Conservation (phyloP, 176 grass and related monocot species). For the Eragrostis nindensis region DNA sequence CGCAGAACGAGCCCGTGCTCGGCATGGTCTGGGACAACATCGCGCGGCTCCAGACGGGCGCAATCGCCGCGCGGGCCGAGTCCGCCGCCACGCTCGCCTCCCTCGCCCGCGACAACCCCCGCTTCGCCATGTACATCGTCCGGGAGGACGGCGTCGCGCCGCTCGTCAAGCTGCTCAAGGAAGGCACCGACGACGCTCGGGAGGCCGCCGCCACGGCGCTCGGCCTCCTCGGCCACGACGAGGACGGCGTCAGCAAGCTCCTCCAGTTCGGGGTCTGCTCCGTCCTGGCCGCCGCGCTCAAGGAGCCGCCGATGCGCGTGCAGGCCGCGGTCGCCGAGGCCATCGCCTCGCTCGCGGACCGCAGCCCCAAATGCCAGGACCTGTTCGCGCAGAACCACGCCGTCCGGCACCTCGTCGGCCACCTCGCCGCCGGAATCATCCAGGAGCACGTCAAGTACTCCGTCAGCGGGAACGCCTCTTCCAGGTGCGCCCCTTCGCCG, state of each 20-base stretch:
- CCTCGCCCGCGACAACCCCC: slow-evolving; percentile 68
- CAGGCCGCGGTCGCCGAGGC: slow-evolving; percentile 77
- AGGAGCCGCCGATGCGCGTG: slow-evolving; percentile 79
- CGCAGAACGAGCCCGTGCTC: slow-evolving; percentile 75
- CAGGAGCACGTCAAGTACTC: slow-evolving; percentile 89
- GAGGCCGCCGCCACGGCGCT: slow-evolving; percentile 75
- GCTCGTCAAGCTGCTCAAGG: slow-evolving; percentile 80
- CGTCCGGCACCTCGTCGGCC: slow-evolving; percentile 72
- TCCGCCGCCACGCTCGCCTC: slow-evolving; percentile 64
- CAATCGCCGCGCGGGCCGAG: slow-evolving; percentile 57
- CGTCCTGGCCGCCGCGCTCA: slow-evolving; percentile 67
- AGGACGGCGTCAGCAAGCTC: slow-evolving; percentile 62
- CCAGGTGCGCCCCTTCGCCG: not conserved
- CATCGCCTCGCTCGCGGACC: slow-evolving; percentile 59
- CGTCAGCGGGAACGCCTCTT: not conserved
- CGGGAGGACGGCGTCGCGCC: slow-evolving; percentile 88
- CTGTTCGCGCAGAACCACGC: slow-evolving; percentile 71
- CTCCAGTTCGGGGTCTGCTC: slow-evolving; percentile 67
- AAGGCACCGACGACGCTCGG: slow-evolving; percentile 72
- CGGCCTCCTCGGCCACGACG: slow-evolving; percentile 61
- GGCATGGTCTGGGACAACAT: slow-evolving; percentile 73
- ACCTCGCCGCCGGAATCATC: slow-evolving; percentile 80
- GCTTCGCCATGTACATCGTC: slow-evolving; percentile 81
- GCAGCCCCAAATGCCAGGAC: slow-evolving; percentile 67
- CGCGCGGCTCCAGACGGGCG: slow-evolving; percentile 70